Evolutionary conservation across 164 flowering plant species (phyloP).

Genomic region (Nelumbo lutea): DNA sequence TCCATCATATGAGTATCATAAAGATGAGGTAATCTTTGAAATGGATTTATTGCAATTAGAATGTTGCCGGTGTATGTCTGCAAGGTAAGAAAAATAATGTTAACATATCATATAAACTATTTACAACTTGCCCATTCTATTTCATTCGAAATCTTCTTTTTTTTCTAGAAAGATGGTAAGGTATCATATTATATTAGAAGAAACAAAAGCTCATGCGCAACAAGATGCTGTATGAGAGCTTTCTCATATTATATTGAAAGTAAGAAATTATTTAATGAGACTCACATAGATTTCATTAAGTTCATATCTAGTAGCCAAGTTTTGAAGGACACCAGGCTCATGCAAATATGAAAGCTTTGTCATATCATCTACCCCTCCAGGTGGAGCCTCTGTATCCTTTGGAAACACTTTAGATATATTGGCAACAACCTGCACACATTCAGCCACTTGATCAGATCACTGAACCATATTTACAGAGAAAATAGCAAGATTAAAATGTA

Average conservation of each 20-base stretch:
- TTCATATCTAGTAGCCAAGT: slow-evolving; percentile 87
- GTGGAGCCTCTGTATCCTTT: slow-evolving; percentile 92
- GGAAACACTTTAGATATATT: slow-evolving; percentile 76
- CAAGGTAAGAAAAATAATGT: slow-evolving; percentile 7
- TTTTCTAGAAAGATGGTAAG: background rate
- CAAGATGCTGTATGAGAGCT: no score
- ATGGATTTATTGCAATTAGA: slow-evolving; percentile 92
- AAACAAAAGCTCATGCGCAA: no score
- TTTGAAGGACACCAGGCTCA: slow-evolving; percentile 95
- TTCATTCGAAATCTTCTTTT: background rate
- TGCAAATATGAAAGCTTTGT: slow-evolving; percentile 98
- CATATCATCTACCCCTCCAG: slow-evolving; percentile 99
- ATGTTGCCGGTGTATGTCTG: slow-evolving; percentile 99
- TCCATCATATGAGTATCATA: slow-evolving; percentile 99
- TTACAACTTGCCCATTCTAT: background rate
- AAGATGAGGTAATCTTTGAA: slow-evolving; percentile 95
- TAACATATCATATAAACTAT: background rate
- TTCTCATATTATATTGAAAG: no score
- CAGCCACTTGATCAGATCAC: slow-evolving; percentile 6
- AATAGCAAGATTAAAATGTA: background rate
- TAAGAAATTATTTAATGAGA: background rate
- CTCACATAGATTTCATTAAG: slow-evolving; percentile 98
- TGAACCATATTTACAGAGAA: background rate
- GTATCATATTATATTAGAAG: no score
- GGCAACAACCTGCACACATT: slow-evolving; percentile 56